A percentile compares a stretch with the other conserved stretches of the same genome.
These are phyloP conservation scores for Speleostelium caveatum DNA, from an alignment of 78 protist genomes.

Conservation along the genomic window DNA sequence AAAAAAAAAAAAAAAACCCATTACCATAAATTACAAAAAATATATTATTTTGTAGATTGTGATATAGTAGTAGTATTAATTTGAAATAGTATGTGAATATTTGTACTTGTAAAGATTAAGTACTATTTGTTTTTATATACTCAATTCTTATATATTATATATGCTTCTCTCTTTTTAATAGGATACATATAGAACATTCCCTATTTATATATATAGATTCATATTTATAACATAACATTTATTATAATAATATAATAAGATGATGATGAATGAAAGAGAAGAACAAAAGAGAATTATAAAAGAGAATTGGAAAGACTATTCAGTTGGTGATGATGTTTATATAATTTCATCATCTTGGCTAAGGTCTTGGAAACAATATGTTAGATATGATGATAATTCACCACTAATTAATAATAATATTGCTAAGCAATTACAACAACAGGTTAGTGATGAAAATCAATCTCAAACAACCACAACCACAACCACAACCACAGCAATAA, in stretches of 20 bases:
- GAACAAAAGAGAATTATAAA: slow-evolving; percentile 45
- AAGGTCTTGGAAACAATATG: slow-evolving; percentile 50
- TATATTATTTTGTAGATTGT: no score
- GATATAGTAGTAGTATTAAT: no score
- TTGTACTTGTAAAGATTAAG: no score
- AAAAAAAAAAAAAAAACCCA: no score
- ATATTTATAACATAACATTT: no score
- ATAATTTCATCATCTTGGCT: slow-evolving; percentile 55
- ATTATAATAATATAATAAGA: not conserved
- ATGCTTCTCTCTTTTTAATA: no score
- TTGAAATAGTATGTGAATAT: no score
- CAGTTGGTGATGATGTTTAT: slow-evolving; percentile 42
- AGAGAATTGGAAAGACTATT: slow-evolving; percentile 58
- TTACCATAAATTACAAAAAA: no score
- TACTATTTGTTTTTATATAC: no score
- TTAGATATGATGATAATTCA: slow-evolving; percentile 46
- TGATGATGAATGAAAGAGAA: slow-evolving; percentile 29
- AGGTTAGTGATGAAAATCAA: not conserved
- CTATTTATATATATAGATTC: no score
- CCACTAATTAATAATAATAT: not conserved
- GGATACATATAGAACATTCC: no score
- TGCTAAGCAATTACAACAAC: not conserved
- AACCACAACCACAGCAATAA: not conserved
- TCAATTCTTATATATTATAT: no score
- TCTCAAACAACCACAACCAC: not conserved